phyloP scores from a whole-genome alignment of 2,329 filamentous ascomycete species.

The Phyllosticta citrichinensis region DNA sequence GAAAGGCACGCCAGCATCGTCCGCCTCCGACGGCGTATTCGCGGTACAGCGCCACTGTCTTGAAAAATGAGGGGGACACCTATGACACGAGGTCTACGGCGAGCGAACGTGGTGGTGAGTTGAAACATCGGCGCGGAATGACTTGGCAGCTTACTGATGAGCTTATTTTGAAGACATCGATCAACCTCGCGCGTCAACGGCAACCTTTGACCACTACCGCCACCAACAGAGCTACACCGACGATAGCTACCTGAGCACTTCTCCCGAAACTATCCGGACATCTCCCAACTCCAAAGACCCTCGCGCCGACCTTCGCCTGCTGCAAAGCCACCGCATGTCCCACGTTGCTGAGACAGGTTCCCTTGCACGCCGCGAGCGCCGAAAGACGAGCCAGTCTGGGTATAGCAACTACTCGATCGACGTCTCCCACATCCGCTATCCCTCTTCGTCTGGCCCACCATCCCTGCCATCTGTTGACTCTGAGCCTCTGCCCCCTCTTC shows the following conservation, averaged over 20 bases:
- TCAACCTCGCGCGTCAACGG: background rate
- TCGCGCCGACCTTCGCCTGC: slow-evolving; percentile 18
- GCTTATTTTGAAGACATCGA: background rate
- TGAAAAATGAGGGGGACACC: slow-evolving; percentile 1
- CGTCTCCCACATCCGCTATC: slow-evolving; percentile 9
- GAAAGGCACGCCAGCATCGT: slow-evolving; percentile 13
- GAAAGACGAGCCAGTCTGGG: slow-evolving; percentile 26
- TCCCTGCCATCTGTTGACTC: slow-evolving; percentile 3
- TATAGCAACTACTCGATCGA: slow-evolving; percentile 28
- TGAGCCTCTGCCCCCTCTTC: slow-evolving; percentile 13
- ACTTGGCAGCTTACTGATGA: background rate
- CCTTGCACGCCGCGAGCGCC: slow-evolving; percentile 27
- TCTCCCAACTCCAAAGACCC: slow-evolving; percentile 11
- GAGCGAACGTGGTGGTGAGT: slow-evolving; percentile 3
- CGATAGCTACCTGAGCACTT: background rate
- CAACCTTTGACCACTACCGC: background rate
- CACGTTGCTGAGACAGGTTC: slow-evolving; percentile 43
- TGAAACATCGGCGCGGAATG: background rate
- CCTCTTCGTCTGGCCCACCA: background rate
- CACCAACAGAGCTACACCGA: background rate
- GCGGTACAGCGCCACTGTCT: slow-evolving; percentile 28
- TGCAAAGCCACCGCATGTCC: slow-evolving; percentile 38
- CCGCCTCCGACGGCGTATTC: slow-evolving; percentile 27
- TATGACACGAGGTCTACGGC: background rate
- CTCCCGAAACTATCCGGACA: background rate